These are phyloP conservation scores for Aspergillus indologenus DNA, from an alignment of 495 filamentous ascomycete genomes.

Conservation along the genomic window DNA sequence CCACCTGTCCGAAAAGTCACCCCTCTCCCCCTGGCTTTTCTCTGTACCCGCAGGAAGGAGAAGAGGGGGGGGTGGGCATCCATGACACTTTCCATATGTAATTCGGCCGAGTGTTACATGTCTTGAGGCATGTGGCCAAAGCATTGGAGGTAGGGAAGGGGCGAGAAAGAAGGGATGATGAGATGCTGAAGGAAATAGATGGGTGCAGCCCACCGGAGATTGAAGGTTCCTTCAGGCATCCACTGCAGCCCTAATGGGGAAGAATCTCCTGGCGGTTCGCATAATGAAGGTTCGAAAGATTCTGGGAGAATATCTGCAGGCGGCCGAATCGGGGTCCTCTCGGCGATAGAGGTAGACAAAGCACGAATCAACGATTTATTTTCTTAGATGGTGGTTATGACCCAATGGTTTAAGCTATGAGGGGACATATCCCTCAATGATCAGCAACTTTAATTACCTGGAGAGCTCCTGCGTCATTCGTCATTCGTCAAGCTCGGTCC, in stretches of 20 bases:
- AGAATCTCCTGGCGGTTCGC: neutral
- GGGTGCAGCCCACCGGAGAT: slow-evolving; percentile 11
- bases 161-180: slow-evolving; percentile 2
- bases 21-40: neutral
- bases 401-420: slow-evolving; percentile 14
- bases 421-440: slow-evolving; percentile 13
- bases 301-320: slow-evolving; percentile 6
- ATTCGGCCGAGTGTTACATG: neutral
- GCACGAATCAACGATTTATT: neutral
- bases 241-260: slow-evolving; percentile 5
- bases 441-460: slow-evolving; percentile 25
- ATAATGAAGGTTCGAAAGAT: neutral
- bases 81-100: neutral
- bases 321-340: slow-evolving; percentile 5
- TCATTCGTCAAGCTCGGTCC: slow-evolving; percentile 11
- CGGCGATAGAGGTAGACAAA: neutral
- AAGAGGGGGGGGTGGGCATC: neutral
- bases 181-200: slow-evolving; percentile 1
- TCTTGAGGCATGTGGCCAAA: neutral
- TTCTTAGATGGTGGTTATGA: slow-evolving; percentile 3
- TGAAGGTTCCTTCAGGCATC: slow-evolving; percentile 10
- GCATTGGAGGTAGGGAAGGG: slow-evolving; percentile 7
- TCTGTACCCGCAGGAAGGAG: neutral
- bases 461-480: slow-evolving; percentile 22
- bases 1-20: neutral